Percentiles rank a stretch among this genome's conserved stretches.
phyloP scores from a whole-genome alignment of 2,329 filamentous ascomycete species.

The Xylariaceae sp. region DNA sequence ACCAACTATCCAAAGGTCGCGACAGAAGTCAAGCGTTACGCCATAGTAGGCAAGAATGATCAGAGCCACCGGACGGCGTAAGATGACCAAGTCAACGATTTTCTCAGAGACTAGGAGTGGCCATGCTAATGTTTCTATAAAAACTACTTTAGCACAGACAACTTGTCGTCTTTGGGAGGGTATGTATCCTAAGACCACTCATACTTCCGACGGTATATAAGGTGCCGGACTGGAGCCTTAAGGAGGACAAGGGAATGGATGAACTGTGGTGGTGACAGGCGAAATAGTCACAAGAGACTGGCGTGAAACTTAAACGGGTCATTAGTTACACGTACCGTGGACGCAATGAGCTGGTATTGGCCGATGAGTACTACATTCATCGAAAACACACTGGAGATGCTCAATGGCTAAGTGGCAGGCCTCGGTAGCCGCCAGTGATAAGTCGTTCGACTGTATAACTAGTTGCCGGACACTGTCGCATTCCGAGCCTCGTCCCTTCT shows the following conservation, averaged over 20 bases:
- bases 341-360: conserved; percentile 11
- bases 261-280: background rate
- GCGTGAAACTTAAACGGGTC: background rate
- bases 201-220: background rate
- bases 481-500: conserved; percentile 17
- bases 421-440: conserved; percentile 9
- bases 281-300: background rate
- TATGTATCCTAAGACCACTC: background rate
- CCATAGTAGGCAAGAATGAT: conserved; percentile 24
- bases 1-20: conserved; percentile 23
- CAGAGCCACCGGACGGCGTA: conserved; percentile 16
- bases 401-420: conserved; percentile 16
- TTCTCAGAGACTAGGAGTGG: conserved; percentile 16
- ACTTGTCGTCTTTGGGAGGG: background rate
- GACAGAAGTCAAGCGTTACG: conserved; percentile 3
- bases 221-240: background rate
- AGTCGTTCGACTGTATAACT: conserved; percentile 7
- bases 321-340: conserved; percentile 13
- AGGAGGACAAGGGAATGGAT: background rate
- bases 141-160: background rate
- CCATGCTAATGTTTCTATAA: conserved; percentile 20
- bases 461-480: conserved; percentile 13
- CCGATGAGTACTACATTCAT: conserved; percentile 2
- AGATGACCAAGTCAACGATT: conserved; percentile 21
- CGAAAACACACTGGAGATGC: conserved; percentile 19